Base-by-base conservation (phyloP, 2,329 filamentous ascomycete species). In the Penicillium sp. region DNA sequence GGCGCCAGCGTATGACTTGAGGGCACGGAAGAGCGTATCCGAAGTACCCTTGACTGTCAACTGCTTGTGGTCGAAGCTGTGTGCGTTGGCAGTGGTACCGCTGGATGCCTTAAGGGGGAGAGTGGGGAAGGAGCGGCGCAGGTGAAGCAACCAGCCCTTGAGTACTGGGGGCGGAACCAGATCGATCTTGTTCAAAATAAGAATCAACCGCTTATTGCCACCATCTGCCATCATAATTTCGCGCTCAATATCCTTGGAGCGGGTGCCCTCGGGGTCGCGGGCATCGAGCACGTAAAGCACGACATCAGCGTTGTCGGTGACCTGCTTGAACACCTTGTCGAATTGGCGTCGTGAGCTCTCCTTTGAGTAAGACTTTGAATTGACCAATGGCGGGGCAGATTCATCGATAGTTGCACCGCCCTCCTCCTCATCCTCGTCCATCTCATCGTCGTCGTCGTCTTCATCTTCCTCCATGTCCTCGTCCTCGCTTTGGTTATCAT, bases 131-230 rank as follows among this genome's bases (percentile, higher is more conserved):
- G 86, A 95, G 58, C 88, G 82, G 54, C 88, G 85, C 55, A 96
- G 80, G 69, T 95, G 83, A 51, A 79, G 71, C 57, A 96, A 81
- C 90, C 90, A 96, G 62, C 79, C 82, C 66, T 87, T 88, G 39
- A 96, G 81, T 12, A 91, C 85, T 41, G 83, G 77, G 21, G 87
- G 82, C 3, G 90, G 90, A 40, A 96, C 80, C 49, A 96, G 79
- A 68, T 96, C 90, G 66, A 95, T 90, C 80, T 96, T 96, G 83
- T 96, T 96, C 59, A 96, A 77, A 51, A 96, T 81, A 52, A 96
- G 81, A 53, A 96, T 95, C 52, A 96, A 77, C 45, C 90, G 81
- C 76, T 96, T 96, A 58, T 84, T 84, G 49, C 86, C 87, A 26
- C 79, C 79, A 13, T 88, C 86, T 9, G 88, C 85, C n/a, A 88